Base-by-base conservation (phyloP, 352 stramenopile genomes). In the Pythium periplocum region DNA sequence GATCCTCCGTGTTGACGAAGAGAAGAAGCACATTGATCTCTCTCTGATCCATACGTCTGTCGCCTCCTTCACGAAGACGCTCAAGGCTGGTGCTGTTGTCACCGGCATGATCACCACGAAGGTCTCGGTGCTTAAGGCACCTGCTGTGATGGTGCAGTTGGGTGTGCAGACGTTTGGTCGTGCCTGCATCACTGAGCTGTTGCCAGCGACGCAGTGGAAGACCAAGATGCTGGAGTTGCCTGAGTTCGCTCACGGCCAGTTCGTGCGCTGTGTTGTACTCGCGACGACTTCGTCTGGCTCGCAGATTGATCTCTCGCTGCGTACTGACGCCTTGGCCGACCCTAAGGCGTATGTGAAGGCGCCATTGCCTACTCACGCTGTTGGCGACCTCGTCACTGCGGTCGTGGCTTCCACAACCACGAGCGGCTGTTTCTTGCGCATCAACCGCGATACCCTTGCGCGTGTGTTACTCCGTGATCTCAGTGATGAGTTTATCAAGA, bases 381-480 rank as follows among this genome's bases (percentile, higher is more conserved):
- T 89, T 0, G 91, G 89, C 47, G 88, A 96, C 42, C 86, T 97
- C 36, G 81, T 97, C 8, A 84, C 92, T 58, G 95, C 76, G 7
- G 86, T 97, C 56, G 94, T 98, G 7, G 75, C 95, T 7, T 83
- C 78, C n/a, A 98, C 95, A 9, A 94, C 76, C 3, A 82, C 86
- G 17, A 95, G 82, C 49, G 96, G 96, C 42, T 98, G 95, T 61
- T 99, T 98, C 65, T 64, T 99, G 38, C 90, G 94, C 4, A 59
- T 98, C 36, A 83, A 94, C 59, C 85, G 90, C 45, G 71, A 75
- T 34, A 83, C 90, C 9, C 91, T 89, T 47, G 90, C 86, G 17
- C 83, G 95, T 54, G 89, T 97, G 6, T 86, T 98, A 56, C 72
- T 99, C 8, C 97, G 96, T 56, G 94, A 99, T 69, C 69, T 99